Base-by-base conservation (phyloP, 2,329 filamentous ascomycete species). In the Phoma sp. region DNA sequence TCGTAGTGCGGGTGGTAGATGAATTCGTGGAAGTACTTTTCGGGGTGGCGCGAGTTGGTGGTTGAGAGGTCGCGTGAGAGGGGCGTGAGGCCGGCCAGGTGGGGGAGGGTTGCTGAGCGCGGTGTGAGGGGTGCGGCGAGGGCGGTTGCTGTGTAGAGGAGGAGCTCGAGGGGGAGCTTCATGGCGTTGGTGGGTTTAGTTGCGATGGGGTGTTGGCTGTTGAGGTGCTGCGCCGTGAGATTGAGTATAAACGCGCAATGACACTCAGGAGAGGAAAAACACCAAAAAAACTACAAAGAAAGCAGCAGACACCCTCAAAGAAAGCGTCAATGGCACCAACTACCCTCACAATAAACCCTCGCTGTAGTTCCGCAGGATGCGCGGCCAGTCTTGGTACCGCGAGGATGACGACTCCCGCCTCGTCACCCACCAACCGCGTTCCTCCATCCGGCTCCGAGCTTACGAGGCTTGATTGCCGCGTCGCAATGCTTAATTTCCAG, bases 1-100 rank as follows among this genome's bases (percentile, higher is more conserved):
- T 85, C 83, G 70, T 85, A 85, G 61, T 85, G 83, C 48, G 77
- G 75, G 63, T 83, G 76, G 68, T 85, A 85, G 1, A 61, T 69
- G 2, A 68, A 67, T 44, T 76, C 74, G 59, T 74, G 69, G 48
- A 76, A 76, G 62, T 73, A 76, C 62, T 76, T 60, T 36, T 57
- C 25, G 17, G 57, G 43, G 51, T 58, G 57, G 61, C 58, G 41
- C 2, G 21, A 3, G 58, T 51, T 43, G 43, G 43, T 51, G 55
- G 62, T 38, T 50, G 63, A 37, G 64, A 65, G 33, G 60, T 59
- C 57, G 68, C 62, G 36, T 39, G 56, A 3, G 46, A 40, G n/a
- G 21, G 50, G n/a, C 50, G 52, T 25, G 37, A 55, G 46, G 43
- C 53, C 51, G 47, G 58, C 4, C 51, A 51, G 33, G 38, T 55